Evolutionary conservation across 148 eudicot genomes (phyloP), one percentile per base, ranked within the genome.

Genomic region (Pouteria glomerata): DNA sequence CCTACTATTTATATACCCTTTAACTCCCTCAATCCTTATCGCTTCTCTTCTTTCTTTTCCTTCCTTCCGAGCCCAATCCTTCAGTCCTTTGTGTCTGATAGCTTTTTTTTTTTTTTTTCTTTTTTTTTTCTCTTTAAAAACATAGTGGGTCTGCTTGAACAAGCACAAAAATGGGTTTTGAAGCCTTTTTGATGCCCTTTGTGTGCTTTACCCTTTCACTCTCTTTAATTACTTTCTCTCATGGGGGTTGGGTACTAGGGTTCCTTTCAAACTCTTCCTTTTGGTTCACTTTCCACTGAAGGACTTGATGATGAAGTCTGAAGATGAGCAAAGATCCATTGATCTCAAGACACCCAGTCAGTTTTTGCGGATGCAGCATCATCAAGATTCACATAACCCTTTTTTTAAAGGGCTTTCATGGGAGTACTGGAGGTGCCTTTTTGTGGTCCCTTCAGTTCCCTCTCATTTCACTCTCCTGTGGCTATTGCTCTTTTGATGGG

Each of bases 351-450:
- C 29, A 70, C 6, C n/a, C 84, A 89, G 88, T 68, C 82, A 79
- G 78, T 85, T 79, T 67, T 92, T 85, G 85, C 89, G 26, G 83
- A 60, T 90, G 97, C 87, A 89, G 93, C 97, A 88, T 78, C 97
- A 85, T 88, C 91, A 92, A 85, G 97, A 92, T 92, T 92, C 97
- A 87, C 85, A 83, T 68, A 68, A 35, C 23, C 66, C 53, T 30
- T 31, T 18, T 52, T 76, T n/a, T n/a, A n/a, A n/a, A n/a, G 66
- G 60, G 57, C 29, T 72, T n/a, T 70, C 67, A 34, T 55, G 29
- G 61, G 55, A 19, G 61, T 57, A 34, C 1, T 27, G 66, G 26
- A 37, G 66, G 52, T 50, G 63, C 26, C n/a, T 67, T 31, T n/a
- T 47, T 79, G 48, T 41, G 37, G 53, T 12, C 37, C 19, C 42